These are phyloP conservation scores for Penicillium sclerotigenum DNA, from an alignment of 2,329 filamentous ascomycete species.

Conservation along the genomic window DNA sequence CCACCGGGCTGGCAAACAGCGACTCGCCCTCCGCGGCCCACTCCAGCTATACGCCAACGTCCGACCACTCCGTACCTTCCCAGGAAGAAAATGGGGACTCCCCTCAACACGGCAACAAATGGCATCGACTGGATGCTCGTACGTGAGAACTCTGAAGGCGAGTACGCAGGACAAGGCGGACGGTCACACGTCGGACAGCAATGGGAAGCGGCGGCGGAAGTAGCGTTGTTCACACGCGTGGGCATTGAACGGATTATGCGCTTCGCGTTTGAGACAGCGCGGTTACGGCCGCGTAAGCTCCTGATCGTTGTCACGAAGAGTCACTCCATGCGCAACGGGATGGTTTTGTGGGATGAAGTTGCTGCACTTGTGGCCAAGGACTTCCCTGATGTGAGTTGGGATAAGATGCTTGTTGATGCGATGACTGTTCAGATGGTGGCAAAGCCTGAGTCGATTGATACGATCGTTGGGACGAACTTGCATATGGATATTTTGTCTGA, in stretches of 20 bases:
- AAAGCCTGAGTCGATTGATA: constrained; percentile 51
- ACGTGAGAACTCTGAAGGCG: constrained; percentile 55
- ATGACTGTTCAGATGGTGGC: constrained; percentile 56
- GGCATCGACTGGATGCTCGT: constrained; percentile 57
- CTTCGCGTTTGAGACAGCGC: constrained; percentile 54
- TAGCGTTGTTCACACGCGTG: constrained; percentile 53
- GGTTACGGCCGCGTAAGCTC: constrained; percentile 46
- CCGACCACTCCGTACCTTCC: constrained; percentile 50
- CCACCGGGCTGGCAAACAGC: accelerated
- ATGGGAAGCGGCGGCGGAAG: constrained; percentile 54
- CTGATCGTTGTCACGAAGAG: constrained; percentile 56
- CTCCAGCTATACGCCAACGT: constrained; percentile 59
- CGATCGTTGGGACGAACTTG: constrained; percentile 54
- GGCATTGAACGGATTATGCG: constrained; percentile 51
- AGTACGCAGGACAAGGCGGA: constrained; percentile 56
- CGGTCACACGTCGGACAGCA: constrained; percentile 50
- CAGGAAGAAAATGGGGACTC: constrained; percentile 51
- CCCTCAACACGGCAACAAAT: constrained; percentile 47
- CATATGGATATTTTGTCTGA: constrained; percentile 66
- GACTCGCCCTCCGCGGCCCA: constrained; percentile 54
- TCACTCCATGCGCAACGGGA: constrained; percentile 54
- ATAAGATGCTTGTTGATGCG: constrained; percentile 58
- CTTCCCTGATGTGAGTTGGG: constrained; percentile 51
- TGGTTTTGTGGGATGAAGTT: constrained; percentile 58
- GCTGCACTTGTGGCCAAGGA: constrained; percentile 47